phyloP scores from a whole-genome alignment of 371 early-diverging fungal genomes.

The Cladochytrium tenue region DNA sequence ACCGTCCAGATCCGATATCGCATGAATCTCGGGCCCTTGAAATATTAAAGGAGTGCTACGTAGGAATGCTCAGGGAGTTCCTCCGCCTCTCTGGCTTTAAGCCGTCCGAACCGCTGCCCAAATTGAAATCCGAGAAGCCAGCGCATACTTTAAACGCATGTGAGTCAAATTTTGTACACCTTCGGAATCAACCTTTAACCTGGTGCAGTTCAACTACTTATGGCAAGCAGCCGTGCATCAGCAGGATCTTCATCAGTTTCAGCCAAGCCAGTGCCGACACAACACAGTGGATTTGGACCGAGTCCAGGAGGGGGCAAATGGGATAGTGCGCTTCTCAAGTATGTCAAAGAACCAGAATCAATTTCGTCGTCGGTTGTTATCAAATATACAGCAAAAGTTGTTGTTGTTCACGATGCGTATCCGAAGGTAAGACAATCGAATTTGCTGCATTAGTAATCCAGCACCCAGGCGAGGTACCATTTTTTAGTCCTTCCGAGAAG shows the following conservation, averaged over 20 bases:
- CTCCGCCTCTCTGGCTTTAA: no score
- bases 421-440: constrained; percentile 43
- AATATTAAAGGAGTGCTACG: constrained; percentile 3
- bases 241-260: no score
- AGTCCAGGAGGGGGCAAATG: constrained; percentile 7
- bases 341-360: constrained; percentile 34
- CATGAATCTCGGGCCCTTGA: constrained; percentile 11
- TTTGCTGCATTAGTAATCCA: neutral
- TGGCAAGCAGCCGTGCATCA: no score
- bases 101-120: no score
- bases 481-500: constrained; percentile 52
- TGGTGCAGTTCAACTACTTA: no score
- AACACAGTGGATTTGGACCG: constrained; percentile 2
- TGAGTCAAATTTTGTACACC: no score
- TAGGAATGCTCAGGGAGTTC: constrained; percentile 6
- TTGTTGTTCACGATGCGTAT: constrained; percentile 52
- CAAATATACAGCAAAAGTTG: constrained; percentile 33
- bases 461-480: constrained; percentile 30
- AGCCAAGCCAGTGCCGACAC: no score
- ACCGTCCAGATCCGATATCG: constrained; percentile 16
- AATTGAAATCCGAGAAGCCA: no score
- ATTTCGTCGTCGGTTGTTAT: constrained; percentile 29
- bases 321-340: constrained; percentile 17
- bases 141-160: no score
- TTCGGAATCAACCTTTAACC: no score